Evolutionary conservation across 176 grass and related monocot species (phyloP).

Genomic region (Elymus sibiricus): DNA sequence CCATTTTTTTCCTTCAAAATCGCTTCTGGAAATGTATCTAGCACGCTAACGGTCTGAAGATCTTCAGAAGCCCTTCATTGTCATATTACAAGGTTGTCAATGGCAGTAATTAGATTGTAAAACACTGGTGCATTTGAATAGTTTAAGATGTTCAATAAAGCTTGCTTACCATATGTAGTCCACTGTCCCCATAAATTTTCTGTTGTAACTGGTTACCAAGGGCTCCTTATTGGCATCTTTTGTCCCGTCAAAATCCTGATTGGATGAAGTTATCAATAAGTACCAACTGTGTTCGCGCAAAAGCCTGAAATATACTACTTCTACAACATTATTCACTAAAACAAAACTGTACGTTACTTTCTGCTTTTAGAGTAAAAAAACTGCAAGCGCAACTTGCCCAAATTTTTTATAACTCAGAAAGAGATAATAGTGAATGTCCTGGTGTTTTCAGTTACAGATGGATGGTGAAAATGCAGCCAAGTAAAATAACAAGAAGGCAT

Average conservation of each 20-base stretch:
- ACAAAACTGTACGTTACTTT: conserved; percentile 3
- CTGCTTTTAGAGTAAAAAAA: neutral
- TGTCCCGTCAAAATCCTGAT: conserved; percentile 78
- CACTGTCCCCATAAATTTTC: conserved; percentile 90
- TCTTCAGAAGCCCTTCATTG: conserved; percentile 67
- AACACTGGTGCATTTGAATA: neutral
- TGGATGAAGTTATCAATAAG: conserved; percentile 11
- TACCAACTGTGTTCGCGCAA: neutral
- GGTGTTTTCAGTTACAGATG: neutral
- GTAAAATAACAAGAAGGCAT: conserved; percentile 21
- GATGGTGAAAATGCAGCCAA: conserved; percentile 15
- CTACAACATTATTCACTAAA: conserved; percentile 11
- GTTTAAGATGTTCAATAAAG: neutral
- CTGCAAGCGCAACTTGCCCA: neutral
- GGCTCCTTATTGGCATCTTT: conserved; percentile 76
- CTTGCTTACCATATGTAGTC: conserved; percentile 86
- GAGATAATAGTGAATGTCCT: conserved; percentile 15
- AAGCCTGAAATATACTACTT: conserved; percentile 16
- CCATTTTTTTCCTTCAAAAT: conserved; percentile 63
- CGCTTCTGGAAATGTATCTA: conserved; percentile 84
- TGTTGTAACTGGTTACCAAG: conserved; percentile 76
- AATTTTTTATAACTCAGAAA: neutral
- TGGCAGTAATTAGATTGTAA: conserved; percentile 19
- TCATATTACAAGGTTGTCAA: conserved; percentile 12
- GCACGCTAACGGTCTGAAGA: conserved; percentile 66